These are phyloP conservation scores for Phytophthora fragariaefolia DNA, from an alignment of 352 stramenopile species.

Conservation along the genomic window DNA sequence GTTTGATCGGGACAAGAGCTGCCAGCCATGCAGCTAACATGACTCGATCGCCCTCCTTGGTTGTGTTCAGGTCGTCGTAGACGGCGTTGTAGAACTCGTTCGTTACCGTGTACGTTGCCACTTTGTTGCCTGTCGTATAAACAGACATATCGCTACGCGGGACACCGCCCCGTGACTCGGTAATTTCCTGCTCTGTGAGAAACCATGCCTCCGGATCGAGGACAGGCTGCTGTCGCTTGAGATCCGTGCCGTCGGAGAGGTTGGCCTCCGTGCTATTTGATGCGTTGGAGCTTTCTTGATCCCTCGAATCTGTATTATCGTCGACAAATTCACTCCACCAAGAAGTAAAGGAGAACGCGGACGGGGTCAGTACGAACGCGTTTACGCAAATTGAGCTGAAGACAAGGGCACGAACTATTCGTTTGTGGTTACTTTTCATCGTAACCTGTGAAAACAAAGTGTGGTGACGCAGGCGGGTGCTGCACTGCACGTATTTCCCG, in stretches of 20 bases:
- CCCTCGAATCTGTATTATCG: not conserved
- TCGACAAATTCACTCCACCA: constrained; percentile 3
- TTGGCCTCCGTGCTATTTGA: not conserved
- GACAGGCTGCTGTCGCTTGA: constrained; percentile 39
- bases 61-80: constrained; percentile 44
- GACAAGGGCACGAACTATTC: not conserved
- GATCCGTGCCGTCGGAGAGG: constrained; percentile 3
- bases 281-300: not conserved
- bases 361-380: not conserved
- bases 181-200: constrained; percentile 53
- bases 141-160: constrained; percentile 40
- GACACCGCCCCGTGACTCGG: constrained; percentile 41
- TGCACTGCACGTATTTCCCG: no score
- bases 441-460: not conserved
- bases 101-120: constrained; percentile 45
- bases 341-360: constrained; percentile 12
- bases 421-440: not conserved
- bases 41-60: constrained; percentile 30
- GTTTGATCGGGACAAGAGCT: constrained; percentile 53
- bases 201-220: constrained; percentile 55
- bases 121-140: constrained; percentile 45
- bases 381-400: not conserved
- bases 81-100: constrained; percentile 53
- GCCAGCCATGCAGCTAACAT: constrained; percentile 54
- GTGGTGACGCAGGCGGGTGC: no score